phyloP scores from a whole-genome alignment of 352 stramenopile species.

The Globisporangium paroecandrum region DNA sequence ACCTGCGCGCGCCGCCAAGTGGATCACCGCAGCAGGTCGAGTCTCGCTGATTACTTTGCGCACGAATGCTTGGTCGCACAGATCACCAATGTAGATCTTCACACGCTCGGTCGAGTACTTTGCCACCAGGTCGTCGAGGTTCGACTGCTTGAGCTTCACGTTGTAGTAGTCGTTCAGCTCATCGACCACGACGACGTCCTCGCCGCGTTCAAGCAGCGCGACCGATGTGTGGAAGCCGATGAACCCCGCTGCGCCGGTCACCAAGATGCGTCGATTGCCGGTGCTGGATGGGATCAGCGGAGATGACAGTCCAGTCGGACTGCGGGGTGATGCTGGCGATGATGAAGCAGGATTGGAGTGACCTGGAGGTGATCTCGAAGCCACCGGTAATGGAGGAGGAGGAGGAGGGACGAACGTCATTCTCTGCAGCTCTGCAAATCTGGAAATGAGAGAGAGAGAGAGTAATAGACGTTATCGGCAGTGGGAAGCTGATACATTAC shows the following conservation, averaged over 20 bases:
- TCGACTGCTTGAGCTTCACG: constrained; percentile 94
- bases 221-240: constrained; percentile 96
- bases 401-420: constrained; percentile 5
- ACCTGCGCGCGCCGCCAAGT: constrained; percentile 95
- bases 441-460: neutral
- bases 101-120: constrained; percentile 57
- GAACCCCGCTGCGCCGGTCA: constrained; percentile 96
- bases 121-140: constrained; percentile 84
- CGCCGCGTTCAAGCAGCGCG: constrained; percentile 77
- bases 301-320: neutral
- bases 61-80: constrained; percentile 93
- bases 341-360: neutral
- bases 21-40: constrained; percentile 83
- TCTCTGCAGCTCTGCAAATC: neutral
- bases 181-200: constrained; percentile 95
- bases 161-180: constrained; percentile 99
- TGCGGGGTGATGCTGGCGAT: neutral
- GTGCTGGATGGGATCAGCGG: constrained; percentile 23
- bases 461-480: too few species aligned
- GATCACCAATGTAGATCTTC: constrained; percentile 87
- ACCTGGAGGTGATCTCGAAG: neutral
- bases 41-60: constrained; percentile 86
- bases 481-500: too few species aligned
- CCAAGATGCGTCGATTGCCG: constrained; percentile 29
- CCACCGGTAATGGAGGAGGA: neutral